Evolutionary conservation across 495 filamentous ascomycete genomes (phyloP), one percentile per base, ranked within the genome.

Genomic region (Hypoxylon rickii): DNA sequence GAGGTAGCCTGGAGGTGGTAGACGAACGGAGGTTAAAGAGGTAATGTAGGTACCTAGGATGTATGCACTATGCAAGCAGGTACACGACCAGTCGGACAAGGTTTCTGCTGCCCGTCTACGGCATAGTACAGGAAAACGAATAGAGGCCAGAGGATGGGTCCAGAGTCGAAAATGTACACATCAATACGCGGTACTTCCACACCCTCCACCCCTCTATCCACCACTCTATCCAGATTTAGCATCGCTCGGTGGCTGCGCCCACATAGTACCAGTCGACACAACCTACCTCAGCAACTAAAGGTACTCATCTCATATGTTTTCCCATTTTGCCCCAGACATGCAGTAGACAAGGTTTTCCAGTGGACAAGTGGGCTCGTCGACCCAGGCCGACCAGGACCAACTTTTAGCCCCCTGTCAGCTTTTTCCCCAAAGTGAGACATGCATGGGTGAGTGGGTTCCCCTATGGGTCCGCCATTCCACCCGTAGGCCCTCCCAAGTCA

Each of bases 271-370:
- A 60, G 61, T 65, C 62, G 51, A 64, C 60, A 58, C 47, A 64
- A 67, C 63, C 65, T 58, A 66, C 72, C 69, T 10, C n/a, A n/a
- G n/a, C n/a, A n/a, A n/a, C n/a, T n/a, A n/a, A n/a, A n/a, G n/a
- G n/a, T n/a, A n/a, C n/a, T n/a, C 74, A 74, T 75, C 73, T 76
- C 67, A 77, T 71, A 73, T n/a, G n/a, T n/a, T n/a, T n/a, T 76
- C 71, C 70, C 69, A 61, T 69, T 70, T 72, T 75, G 71, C 74
- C 73, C 74, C 74, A 78, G 73, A 77, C 69, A 74, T 70, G 62
- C 63, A 64, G 74, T 45, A 45, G 53, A 58, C 59, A 58, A 58
- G 59, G 59, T 57, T 44, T 37, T 43, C 44, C 48, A 57, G 53
- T 63, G 53, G 52, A 37, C 47, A 56, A 47, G 56, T n/a, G n/a